phyloP scores from a whole-genome alignment of 192 early-diverging fungal genomes.

The Coemansia sp. region DNA sequence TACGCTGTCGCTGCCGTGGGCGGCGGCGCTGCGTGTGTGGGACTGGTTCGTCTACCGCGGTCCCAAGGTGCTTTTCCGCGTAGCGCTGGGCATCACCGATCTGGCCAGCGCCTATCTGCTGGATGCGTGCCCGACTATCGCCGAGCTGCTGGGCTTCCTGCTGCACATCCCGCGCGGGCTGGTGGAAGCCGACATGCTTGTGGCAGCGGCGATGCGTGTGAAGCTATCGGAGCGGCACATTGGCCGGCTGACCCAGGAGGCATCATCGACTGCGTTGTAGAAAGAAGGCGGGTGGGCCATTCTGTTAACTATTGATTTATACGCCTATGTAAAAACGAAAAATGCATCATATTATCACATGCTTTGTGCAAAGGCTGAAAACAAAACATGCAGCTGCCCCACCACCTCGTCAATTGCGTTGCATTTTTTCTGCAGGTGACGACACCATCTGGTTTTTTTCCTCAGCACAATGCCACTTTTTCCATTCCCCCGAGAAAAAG shows the following conservation, averaged over 20 bases:
- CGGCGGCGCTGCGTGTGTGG: slow-evolving; percentile 85
- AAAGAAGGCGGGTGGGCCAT: no score
- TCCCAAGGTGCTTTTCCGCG: slow-evolving; percentile 81
- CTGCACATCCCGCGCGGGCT: slow-evolving; percentile 72
- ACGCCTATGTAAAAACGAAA: background rate
- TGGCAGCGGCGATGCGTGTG: slow-evolving; percentile 72
- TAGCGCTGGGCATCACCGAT: slow-evolving; percentile 76
- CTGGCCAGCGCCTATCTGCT: slow-evolving; percentile 66
- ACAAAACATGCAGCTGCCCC: no score
- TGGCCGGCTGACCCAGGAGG: slow-evolving; percentile 37
- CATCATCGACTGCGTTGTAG: background rate
- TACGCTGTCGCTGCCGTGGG: slow-evolving; percentile 87
- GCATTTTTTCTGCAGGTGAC: no score
- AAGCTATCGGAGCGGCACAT: slow-evolving; percentile 65
- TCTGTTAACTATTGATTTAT: background rate
- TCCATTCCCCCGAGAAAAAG: background rate
- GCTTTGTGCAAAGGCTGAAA: no score
- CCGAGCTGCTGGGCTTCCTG: slow-evolving; percentile 75
- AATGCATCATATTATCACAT: no score
- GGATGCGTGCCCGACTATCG: slow-evolving; percentile 72
- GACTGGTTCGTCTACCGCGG: slow-evolving; percentile 85
- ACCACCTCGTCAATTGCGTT: no score
- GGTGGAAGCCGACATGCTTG: slow-evolving; percentile 59
- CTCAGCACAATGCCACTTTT: no score
- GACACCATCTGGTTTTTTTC: no score